Base-by-base conservation (phyloP, 371 early-diverging fungal genomes). In the Dentiscutata heterogama region DNA sequence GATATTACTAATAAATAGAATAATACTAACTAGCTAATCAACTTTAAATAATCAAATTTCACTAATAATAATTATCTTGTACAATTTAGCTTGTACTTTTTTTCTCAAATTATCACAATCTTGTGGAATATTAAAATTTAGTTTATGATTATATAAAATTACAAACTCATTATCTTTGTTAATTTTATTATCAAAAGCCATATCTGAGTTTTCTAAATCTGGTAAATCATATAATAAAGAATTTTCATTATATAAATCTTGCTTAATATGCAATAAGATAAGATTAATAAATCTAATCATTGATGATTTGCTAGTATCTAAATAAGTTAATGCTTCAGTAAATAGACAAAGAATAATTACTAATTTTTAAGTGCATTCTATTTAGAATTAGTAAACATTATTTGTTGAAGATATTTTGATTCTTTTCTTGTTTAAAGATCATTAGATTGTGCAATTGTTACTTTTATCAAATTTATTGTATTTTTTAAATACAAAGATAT, bases 241-340 rank as follows among this genome's bases (percentile, higher is more conserved):
- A 8, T 5, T 46, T 46, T 46, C 46, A 46, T 46, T 46, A 10
- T 46, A 46, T 7, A 46, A 46, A 46, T 46, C 10, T 8, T 46
- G 46, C 46, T 46, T 46, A 10, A 46, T 10, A 46, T 46, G 46
- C 10, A 10, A 46, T 46, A 46, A 46, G 46, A 10, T 10, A 18
- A 20, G 53, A 72, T 53, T 29, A 16, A 72, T 46, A 14, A 72
- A 51, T 22, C 29, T 16, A 27, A 50, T 16, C 0, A 51, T 72
- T 27, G 13, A 51, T 22, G 46, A 72, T 51, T 46, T 27, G 14
- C 53, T 54, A 25, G 29, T 18, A 27, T 31, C 31, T 13, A 72
- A 51, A 51, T 53, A 72, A 29, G n/a, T 50, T 51, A 54, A 51
- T 29, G 73, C 73, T 53, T 72, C 14, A 51, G 46, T 54, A 72